Base-by-base conservation (phyloP, 2,329 filamentous ascomycete genomes). In the Fusarium sp. region DNA sequence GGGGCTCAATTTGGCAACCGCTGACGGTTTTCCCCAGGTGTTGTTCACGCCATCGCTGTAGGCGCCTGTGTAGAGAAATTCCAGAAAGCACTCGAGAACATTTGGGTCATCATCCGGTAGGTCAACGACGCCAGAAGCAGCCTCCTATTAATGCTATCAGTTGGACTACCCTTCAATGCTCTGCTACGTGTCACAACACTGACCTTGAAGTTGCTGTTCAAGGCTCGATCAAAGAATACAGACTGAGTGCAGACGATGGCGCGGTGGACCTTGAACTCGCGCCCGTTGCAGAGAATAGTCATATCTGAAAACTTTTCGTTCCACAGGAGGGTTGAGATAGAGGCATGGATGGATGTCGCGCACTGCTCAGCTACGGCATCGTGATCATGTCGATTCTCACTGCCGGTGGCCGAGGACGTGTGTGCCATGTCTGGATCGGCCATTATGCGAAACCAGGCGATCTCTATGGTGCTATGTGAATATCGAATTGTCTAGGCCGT, bases 231-330 rank as follows among this genome's bases (percentile, higher is more conserved):
- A 18, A 74, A 74, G 53, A 82, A 82, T 23, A 70, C 30, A 1
- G 78, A 82, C 51, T 80, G 77, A 0, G 76, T 47, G 60, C 80
- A 82, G 5, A 82, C 68, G 15, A 83, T 71, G 28, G 75, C 71
- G 0, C 78, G 74, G 34, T 83, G 81, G 0, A 75, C 75, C 8
- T 74, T 75, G 65, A 82, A 82, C 4, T 72, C 62, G 1, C 62
- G 66, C 3, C 62, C 72, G 0, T 65, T 62, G 58, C 80, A 83
- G 7, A 39, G 55, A 27, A 83, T 75, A 1, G 59, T 72, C 43
- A 82, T 73, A 46, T 83, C 81, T 1, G 79, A 74, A 51, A 73
- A 79, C 27, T 23, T 23, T 5, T 65, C 65, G 2, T 18, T 65
- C 0, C 7, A 8, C 0, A 73, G 6, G n/a, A 75, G 60, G 0